phyloP scores from a whole-genome alignment of 2,329 filamentous ascomycete genomes.

The Pyrenophora tritici-repentis region DNA sequence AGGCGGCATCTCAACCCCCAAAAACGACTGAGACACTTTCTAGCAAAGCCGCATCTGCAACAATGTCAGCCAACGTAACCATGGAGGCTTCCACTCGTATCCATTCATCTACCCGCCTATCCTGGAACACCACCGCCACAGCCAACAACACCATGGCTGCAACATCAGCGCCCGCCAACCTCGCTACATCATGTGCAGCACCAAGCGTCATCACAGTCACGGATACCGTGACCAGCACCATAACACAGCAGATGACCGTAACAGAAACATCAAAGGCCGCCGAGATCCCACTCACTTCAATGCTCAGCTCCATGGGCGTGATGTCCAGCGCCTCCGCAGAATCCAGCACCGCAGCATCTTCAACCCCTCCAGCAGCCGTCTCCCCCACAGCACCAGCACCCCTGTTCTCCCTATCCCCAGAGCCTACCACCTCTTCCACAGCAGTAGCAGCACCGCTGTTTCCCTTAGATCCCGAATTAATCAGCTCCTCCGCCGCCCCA shows the following conservation, averaged over 20 bases:
- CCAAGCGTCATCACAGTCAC: not conserved
- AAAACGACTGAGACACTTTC: not conserved
- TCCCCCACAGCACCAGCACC: not conserved
- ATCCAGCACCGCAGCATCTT: not conserved
- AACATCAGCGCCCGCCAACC: not conserved
- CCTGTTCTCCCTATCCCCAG: not conserved
- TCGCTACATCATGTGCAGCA: not conserved
- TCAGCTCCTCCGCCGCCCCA: no score
- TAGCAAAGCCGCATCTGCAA: not conserved
- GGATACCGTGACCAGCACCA: not conserved
- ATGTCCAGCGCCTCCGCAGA: not conserved
- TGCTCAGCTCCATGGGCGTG: not conserved
- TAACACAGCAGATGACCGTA: not conserved
- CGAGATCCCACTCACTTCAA: no score
- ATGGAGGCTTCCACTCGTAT: not conserved
- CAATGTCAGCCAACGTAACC: not conserved
- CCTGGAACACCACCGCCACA: not conserved
- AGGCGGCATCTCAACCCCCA: not conserved
- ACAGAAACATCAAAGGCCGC: not conserved
- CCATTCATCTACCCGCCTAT: not conserved
- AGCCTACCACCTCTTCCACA: no score
- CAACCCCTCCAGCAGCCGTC: not conserved
- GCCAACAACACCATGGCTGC: not conserved
- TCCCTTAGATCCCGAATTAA: no score
- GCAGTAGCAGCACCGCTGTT: no score